Percentiles rank a stretch among this genome's conserved stretches.
phyloP scores from a whole-genome alignment of 345 rosid genomes.

The Barbarea vulgaris region DNA sequence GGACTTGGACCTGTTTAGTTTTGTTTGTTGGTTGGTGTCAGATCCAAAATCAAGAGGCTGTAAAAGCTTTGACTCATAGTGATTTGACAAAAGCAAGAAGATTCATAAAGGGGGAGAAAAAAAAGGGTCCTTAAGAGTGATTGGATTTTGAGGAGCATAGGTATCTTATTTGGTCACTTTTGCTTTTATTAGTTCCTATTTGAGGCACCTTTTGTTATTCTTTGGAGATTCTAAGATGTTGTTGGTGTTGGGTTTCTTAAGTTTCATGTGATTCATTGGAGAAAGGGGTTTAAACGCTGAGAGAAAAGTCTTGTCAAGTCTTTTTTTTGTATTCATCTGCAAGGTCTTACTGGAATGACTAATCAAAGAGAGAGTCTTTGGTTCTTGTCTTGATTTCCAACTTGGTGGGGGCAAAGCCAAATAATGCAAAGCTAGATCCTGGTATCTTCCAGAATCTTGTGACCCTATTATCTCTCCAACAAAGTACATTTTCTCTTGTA shows the following conservation, averaged over 20 bases:
- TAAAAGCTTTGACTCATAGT: conserved; percentile 44
- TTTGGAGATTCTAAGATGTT: conserved; percentile 18
- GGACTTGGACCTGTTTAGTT: not conserved
- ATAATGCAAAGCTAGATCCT: conserved; percentile 26
- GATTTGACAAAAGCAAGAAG: conserved; percentile 42
- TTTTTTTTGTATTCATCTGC: conserved; percentile 42
- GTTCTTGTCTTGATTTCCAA: conserved; percentile 45
- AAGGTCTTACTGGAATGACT: conserved; percentile 30
- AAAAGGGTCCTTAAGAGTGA: not conserved
- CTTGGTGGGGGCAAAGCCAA: conserved; percentile 41
- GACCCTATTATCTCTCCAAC: conserved; percentile 19
- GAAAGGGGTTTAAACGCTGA: conserved; percentile 1
- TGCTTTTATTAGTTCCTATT: not conserved
- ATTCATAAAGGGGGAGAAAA: not conserved
- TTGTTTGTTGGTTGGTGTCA: conserved; percentile 25
- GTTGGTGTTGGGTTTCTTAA: conserved; percentile 19
- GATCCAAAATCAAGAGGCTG: conserved; percentile 43
- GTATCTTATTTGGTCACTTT: not conserved
- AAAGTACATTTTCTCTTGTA: conserved; percentile 20
- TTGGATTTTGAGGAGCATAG: conserved; percentile 2
- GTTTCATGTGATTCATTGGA: conserved; percentile 46
- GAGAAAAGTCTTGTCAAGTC: conserved; percentile 50
- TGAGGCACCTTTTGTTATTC: conserved; percentile 12
- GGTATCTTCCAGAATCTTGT: conserved; percentile 22
- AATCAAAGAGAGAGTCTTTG: conserved; percentile 43